Percentiles rank a stretch among this genome's conserved stretches.
These are phyloP conservation scores for Diaporthe ilicicola DNA, from an alignment of 2,329 filamentous ascomycete genomes.

Conservation along the genomic window DNA sequence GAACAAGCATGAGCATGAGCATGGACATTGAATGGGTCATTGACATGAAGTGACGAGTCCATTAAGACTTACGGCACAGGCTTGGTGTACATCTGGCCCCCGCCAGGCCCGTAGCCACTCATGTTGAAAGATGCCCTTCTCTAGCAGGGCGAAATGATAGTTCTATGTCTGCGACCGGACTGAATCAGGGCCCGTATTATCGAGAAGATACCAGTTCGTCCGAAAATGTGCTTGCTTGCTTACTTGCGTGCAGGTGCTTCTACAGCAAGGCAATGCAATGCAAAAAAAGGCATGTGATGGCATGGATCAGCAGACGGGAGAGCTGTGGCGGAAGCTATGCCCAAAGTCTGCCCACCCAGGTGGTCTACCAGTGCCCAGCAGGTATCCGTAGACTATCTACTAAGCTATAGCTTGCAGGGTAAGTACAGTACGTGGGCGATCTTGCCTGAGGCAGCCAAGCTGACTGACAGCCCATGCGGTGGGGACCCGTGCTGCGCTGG, in stretches of 20 bases:
- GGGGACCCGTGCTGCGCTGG: constrained; percentile 16
- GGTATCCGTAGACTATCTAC: neutral
- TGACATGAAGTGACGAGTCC: neutral
- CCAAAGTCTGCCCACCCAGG: constrained; percentile 5
- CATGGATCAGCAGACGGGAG: constrained; percentile 23
- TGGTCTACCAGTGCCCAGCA: neutral
- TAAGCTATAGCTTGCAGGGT: constrained; percentile 27
- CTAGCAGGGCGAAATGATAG: neutral
- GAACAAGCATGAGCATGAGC: constrained; percentile 22
- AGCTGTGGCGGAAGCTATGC: constrained; percentile 21
- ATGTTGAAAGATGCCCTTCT: constrained; percentile 34
- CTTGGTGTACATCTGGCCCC: constrained; percentile 41
- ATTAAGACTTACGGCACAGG: constrained; percentile 44
- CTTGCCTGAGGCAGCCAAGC: constrained; percentile 23
- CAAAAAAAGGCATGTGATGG: neutral
- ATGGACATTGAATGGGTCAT: too few relatives aligned
- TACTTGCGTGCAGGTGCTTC: constrained; percentile 2
- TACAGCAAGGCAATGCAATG: neutral
- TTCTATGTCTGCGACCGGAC: neutral
- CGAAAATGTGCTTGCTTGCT: neutral
- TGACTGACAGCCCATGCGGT: constrained; percentile 13
- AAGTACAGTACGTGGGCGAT: neutral
- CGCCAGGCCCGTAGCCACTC: constrained; percentile 45
- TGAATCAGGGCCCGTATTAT: neutral
- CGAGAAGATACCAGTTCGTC: neutral